Conservation (phyloP, 75 land plant genomes). For the Selaginella tamariscina region DNA sequence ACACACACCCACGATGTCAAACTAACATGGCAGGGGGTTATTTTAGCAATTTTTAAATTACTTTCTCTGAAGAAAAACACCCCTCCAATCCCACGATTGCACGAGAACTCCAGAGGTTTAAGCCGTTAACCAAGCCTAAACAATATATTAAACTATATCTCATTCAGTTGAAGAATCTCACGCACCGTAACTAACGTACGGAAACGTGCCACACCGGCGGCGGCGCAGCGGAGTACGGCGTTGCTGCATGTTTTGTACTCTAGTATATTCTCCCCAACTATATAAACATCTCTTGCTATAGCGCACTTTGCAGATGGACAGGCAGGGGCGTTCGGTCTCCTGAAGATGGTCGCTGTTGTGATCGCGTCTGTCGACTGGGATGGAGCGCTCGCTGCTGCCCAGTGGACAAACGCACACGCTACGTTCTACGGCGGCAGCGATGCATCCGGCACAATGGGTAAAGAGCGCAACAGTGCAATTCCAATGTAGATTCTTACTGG, state of each 20-base stretch:
- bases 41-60: too few species aligned
- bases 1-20: too few species aligned
- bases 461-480: neutral
- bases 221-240: neutral
- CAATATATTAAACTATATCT: neutral
- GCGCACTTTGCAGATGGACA: neutral
- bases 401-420: neutral
- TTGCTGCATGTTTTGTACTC: too few species aligned
- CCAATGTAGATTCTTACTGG: neutral
- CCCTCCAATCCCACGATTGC: neutral
- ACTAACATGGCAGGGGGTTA: too few species aligned
- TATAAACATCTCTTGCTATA: too few species aligned
- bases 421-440: neutral
- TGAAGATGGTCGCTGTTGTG: neutral
- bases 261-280: too few species aligned
- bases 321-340: neutral
- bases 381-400: neutral
- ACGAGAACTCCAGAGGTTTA: neutral
- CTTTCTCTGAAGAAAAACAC: too few species aligned
- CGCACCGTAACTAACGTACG: too few species aligned
- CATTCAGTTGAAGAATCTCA: neutral
- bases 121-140: neutral
- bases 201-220: neutral
- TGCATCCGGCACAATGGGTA: neutral
- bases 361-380: neutral